Conservation (phyloP, 495 filamentous ascomycete species). For the Xylaria curta region DNA sequence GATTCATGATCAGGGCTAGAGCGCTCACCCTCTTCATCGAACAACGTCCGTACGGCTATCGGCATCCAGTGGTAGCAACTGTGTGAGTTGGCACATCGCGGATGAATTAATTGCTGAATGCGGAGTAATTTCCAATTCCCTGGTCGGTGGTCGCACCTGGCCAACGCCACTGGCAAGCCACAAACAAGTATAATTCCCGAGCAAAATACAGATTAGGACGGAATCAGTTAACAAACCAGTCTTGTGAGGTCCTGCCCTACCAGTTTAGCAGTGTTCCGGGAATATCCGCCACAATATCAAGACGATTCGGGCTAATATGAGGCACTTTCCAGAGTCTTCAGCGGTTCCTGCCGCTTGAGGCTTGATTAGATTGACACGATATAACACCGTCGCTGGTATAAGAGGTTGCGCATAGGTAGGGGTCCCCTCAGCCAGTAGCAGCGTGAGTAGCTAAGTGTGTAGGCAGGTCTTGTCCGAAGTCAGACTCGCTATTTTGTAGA, state of each 20-base stretch:
- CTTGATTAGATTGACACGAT: not conserved
- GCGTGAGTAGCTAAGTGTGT: no score
- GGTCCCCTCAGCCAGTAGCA: no score
- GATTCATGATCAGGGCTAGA: not conserved
- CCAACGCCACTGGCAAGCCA: conserved; percentile 21
- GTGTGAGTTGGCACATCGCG: not conserved
- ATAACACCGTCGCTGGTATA: not conserved
- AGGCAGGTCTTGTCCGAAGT: no score
- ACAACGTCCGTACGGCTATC: not conserved
- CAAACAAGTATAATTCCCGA: not conserved
- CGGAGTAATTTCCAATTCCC: conserved; percentile 13
- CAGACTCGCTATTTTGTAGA: no score
- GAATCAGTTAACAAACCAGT: not conserved
- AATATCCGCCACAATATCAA: not conserved
- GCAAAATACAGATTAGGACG: not conserved
- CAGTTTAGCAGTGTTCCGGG: not conserved
- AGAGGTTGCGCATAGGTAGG: no score
- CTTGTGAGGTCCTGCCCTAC: not conserved
- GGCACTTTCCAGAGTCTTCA: not conserved
- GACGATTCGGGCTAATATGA: not conserved
- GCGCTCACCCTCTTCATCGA: not conserved
- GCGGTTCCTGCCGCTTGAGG: conserved; percentile 10
- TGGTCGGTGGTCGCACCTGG: not conserved
- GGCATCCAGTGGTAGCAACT: not conserved
- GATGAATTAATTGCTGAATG: conserved; percentile 3